phyloP scores from a whole-genome alignment of 805 yeast genomes.

The Wickerhamomyces silvicola region DNA sequence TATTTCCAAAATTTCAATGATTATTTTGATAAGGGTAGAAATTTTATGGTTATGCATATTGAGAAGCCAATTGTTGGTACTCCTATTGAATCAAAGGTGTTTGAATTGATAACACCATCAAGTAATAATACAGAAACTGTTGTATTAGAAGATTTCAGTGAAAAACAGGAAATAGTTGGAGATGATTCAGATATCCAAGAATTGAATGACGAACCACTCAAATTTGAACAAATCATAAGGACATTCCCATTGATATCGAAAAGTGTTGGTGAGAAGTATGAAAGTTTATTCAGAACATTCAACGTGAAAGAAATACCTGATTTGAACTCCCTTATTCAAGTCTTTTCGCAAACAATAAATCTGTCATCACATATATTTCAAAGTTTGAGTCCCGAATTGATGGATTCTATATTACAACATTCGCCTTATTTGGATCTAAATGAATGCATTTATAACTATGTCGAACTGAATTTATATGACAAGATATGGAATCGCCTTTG shows the following conservation, averaged over 20 bases:
- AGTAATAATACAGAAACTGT: constrained; percentile 3
- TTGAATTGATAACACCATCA: constrained; percentile 5
- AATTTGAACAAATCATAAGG: constrained; percentile 34
- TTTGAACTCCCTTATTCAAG: constrained; percentile 20
- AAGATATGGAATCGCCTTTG: constrained; percentile 52
- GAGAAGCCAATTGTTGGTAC: constrained; percentile 49
- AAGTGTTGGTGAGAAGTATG: constrained; percentile 34
- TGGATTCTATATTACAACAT: constrained; percentile 18
- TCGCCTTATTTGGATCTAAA: constrained; percentile 41
- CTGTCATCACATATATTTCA: constrained; percentile 24
- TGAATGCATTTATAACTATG: constrained; percentile 57
- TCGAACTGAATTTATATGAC: constrained; percentile 63
- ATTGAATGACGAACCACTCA: constrained; percentile 7
- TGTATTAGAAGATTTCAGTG: not conserved
- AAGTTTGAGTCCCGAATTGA: constrained; percentile 16
- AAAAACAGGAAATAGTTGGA: constrained; percentile 1
- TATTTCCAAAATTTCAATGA: constrained; percentile 49
- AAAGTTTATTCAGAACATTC: constrained; percentile 32
- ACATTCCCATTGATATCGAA: constrained; percentile 33
- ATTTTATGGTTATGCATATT: constrained; percentile 51
- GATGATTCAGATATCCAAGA: not conserved
- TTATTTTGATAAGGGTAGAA: constrained; percentile 50
- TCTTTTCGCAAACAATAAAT: constrained; percentile 22
- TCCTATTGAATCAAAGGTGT: constrained; percentile 7
- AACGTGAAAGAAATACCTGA: constrained; percentile 25